phyloP scores from a whole-genome alignment of 208 protist genomes.

The Hexamita inflata region DNA sequence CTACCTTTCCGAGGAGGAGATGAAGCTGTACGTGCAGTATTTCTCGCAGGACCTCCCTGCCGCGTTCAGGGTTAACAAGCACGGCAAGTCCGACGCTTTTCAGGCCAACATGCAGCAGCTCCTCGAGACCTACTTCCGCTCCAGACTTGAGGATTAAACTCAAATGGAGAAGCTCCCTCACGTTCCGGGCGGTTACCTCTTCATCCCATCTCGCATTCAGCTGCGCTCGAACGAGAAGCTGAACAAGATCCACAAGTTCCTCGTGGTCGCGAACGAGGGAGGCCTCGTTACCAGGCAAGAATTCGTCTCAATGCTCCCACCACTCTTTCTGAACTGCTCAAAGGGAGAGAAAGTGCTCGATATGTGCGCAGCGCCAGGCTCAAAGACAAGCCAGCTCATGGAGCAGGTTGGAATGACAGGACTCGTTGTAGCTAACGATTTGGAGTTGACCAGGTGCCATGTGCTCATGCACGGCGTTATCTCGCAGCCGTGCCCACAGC shows the following conservation, averaged over 20 bases:
- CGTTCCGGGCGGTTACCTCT: background rate
- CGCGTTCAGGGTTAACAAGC: background rate
- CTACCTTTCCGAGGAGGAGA: background rate
- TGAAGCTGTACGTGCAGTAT: background rate
- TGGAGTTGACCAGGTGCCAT: conserved; percentile 70
- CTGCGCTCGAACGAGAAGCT: background rate
- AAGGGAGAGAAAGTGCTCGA: conserved; percentile 74
- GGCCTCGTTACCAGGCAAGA: conserved; percentile 56
- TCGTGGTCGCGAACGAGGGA: background rate
- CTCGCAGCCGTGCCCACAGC: conserved; percentile 58
- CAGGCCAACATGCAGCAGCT: background rate
- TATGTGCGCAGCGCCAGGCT: conserved; percentile 89
- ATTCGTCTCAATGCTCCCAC: conserved; percentile 87
- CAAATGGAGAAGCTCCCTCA: background rate
- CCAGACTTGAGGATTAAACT: background rate
- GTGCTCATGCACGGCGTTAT: conserved; percentile 86
- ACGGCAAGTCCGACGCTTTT: background rate
- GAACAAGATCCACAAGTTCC: background rate
- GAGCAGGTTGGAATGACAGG: conserved; percentile 91
- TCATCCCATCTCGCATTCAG: background rate
- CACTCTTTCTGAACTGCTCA: conserved; percentile 82
- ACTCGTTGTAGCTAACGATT: conserved; percentile 89
- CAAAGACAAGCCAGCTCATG: conserved; percentile 90
- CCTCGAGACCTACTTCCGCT: background rate
- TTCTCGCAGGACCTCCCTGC: background rate